Evolutionary conservation across 1,284 basidiomycete species (phyloP), one percentile per base, ranked within the genome.

Genomic region (Moniliella sp.): DNA sequence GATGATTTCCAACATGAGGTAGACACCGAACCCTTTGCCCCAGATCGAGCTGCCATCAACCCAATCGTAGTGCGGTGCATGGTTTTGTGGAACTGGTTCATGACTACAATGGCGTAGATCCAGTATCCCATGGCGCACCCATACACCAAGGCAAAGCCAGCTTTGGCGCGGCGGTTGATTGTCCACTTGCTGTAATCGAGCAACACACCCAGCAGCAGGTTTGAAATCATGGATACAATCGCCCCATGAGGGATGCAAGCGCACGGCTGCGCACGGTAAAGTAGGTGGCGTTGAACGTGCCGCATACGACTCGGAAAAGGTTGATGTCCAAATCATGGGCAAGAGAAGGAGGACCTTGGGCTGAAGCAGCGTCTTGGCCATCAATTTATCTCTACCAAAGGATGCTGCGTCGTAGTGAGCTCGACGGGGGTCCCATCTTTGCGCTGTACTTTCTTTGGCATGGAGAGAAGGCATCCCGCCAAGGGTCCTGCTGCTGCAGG

Each of bases 361-460:
- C 28, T 30, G 37, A 21, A 31, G 31, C 13, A 57, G n/a, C 1
- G 28, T 23, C 36, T 41, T 45, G 31, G 37, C 35, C 40, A 61
- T n/a, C n/a, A n/a, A n/a, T n/a, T n/a, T n/a, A n/a, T n/a, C n/a
- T n/a, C n/a, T n/a, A n/a, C n/a, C n/a, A n/a, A n/a, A n/a, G n/a
- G n/a, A n/a, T n/a, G n/a, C n/a, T n/a, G n/a, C n/a, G n/a, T n/a
- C n/a, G n/a, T n/a, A n/a, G n/a, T n/a, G n/a, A n/a, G n/a, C n/a
- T n/a, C n/a, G 5, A 64, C 61, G 0, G 54, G 50, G n/a, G 48
- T 47, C 16, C 51, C 43, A 34, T 64, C 62, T 3, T 37, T 37
- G 1, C 63, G 35, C 39, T 61, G 57, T 12, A 65, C 61, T 40
- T 62, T 47, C 27, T 43, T 38, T 3, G 62, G 62, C 35, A 42